Evolutionary conservation across 202 grass and related monocot genomes (phyloP).

Genomic region (Panicum hallii): DNA sequence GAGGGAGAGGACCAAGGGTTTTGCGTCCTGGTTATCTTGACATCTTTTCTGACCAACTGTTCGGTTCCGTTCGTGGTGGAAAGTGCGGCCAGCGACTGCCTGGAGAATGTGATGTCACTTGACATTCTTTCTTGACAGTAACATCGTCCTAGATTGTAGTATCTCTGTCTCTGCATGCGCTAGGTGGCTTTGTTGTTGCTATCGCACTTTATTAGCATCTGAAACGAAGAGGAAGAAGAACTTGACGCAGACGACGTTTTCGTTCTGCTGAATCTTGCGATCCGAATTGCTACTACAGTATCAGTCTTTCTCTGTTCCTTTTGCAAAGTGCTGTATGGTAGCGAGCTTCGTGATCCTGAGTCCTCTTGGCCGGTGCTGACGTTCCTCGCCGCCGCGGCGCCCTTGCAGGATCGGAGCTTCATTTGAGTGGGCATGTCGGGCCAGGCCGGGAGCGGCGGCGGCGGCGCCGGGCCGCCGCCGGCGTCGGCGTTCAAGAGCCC

Average conservation of each 20-base stretch:
- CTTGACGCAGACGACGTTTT: too few species aligned
- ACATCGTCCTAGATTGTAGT: neutral
- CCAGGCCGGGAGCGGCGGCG: neutral
- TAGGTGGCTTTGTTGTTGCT: neutral
- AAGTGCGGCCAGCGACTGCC: neutral
- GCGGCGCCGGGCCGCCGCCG: neutral
- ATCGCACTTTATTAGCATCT: neutral
- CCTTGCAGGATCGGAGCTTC: neutral
- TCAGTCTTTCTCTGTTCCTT: neutral
- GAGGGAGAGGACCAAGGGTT: too few species aligned
- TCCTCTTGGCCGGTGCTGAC: neutral
- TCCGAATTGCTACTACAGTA: neutral
- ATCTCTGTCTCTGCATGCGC: neutral
- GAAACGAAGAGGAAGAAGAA: neutral
- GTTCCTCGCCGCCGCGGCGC: neutral
- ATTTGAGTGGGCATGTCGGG: neutral
- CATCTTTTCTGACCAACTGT: too few species aligned
- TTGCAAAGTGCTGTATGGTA: too few species aligned
- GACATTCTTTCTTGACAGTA: neutral
- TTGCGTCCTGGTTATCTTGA: too few species aligned
- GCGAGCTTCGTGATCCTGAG: neutral
- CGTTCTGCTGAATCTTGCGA: too few species aligned
- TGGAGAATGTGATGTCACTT: neutral
- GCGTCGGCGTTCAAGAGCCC: conserved; percentile 15
- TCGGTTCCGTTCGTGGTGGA: neutral